These are phyloP conservation scores for Aristolochia californica DNA, from an alignment of 164 flowering plant genomes.

Conservation along the genomic window DNA sequence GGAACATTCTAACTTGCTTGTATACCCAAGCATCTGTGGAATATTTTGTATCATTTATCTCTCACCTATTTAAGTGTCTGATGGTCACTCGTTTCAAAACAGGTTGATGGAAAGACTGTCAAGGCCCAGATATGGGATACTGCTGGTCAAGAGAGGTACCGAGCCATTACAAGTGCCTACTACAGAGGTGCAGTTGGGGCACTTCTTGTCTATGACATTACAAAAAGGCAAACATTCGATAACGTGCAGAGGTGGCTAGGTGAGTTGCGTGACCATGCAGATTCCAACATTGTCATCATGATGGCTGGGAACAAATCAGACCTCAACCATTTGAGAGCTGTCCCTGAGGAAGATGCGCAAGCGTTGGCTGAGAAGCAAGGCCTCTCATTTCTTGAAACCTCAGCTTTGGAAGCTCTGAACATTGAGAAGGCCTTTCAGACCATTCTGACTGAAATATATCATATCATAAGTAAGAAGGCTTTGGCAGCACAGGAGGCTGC, in stretches of 20 bases:
- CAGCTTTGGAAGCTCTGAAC: conserved; percentile 69
- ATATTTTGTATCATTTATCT: background rate
- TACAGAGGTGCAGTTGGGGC: conserved; percentile 94
- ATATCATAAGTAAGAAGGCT: conserved; percentile 72
- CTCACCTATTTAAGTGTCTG: background rate
- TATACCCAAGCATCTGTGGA: background rate
- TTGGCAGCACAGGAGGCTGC: conserved; percentile 70
- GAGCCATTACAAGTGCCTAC: conserved; percentile 89
- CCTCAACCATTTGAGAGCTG: conserved; percentile 59
- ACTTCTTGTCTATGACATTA: conserved; percentile 71
- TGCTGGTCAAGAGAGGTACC: conserved; percentile 89
- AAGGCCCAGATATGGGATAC: conserved; percentile 97
- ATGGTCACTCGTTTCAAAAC: conserved; percentile 4
- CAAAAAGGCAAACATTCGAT: conserved; percentile 70
- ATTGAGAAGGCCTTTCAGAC: conserved; percentile 79
- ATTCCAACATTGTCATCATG: conserved; percentile 86
- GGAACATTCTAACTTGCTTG: background rate
- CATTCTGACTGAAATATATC: conserved; percentile 65
- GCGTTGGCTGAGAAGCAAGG: conserved; percentile 65
- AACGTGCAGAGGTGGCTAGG: conserved; percentile 80
- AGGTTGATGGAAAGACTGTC: conserved; percentile 85
- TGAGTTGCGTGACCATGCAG: conserved; percentile 76
- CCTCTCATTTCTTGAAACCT: conserved; percentile 76
- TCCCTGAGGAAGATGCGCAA: conserved; percentile 47
- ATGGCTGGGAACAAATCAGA: conserved; percentile 79